phyloP scores from a whole-genome alignment of 2,329 filamentous ascomycete genomes.

The Akanthomyces lecanii region DNA sequence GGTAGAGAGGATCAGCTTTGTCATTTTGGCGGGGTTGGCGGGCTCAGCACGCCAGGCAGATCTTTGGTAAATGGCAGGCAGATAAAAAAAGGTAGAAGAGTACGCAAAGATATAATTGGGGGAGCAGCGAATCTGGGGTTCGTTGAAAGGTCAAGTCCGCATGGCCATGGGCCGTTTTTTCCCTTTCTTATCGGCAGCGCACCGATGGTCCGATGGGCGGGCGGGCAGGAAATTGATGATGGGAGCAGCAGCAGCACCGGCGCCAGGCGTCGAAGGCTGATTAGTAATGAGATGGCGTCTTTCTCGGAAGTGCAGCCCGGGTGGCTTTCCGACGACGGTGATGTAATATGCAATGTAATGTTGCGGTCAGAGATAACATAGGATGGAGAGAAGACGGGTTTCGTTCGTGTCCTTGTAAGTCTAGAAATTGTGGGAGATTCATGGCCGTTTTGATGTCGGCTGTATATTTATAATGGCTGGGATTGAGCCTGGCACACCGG shows the following conservation, averaged over 20 bases:
- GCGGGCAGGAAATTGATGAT: slow-evolving; percentile 11
- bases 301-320: neutral
- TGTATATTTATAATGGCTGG: neutral
- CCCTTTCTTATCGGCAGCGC: neutral
- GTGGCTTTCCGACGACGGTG: neutral
- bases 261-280: neutral
- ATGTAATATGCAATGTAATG: slow-evolving; percentile 1
- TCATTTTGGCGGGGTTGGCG: slow-evolving; percentile 41
- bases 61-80: neutral
- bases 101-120: slow-evolving; percentile 1
- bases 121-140: neutral
- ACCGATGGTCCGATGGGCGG: slow-evolving; percentile 16
- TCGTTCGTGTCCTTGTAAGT: neutral
- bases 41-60: slow-evolving; percentile 2
- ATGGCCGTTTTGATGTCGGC: neutral
- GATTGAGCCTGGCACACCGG: neutral
- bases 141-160: slow-evolving; percentile 10
- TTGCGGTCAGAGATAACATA: neutral
- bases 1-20: slow-evolving; percentile 80
- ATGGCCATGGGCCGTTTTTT: slow-evolving; percentile 11
- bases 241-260: neutral
- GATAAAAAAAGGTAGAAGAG: neutral
- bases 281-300: slow-evolving; percentile 17
- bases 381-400: neutral
- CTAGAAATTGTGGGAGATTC: neutral